phyloP scores from a whole-genome alignment of 1,284 basidiomycete genomes.

The Irpex rosettiformis region DNA sequence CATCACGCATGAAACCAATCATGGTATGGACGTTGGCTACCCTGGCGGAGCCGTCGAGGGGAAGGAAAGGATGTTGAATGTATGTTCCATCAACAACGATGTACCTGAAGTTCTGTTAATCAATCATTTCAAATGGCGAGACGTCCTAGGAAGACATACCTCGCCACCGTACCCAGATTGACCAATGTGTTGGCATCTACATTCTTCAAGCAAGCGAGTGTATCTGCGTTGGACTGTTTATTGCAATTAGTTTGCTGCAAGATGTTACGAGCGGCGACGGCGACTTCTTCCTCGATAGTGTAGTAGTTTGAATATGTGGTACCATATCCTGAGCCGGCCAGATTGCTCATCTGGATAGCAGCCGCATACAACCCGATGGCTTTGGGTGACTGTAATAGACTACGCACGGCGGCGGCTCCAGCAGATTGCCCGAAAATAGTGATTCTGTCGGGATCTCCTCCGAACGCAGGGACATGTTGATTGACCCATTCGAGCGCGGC shows the following conservation, averaged over 20 bases:
- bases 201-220: conserved; percentile 31
- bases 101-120: conserved; percentile 26
- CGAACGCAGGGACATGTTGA: conserved; percentile 33
- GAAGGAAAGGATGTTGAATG: conserved; percentile 36
- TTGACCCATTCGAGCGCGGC: conserved; percentile 34
- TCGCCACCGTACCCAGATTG: conserved; percentile 30
- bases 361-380: conserved; percentile 44
- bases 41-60: conserved; percentile 34
- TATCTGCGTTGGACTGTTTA: conserved; percentile 17
- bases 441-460: conserved; percentile 34
- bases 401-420: conserved; percentile 36
- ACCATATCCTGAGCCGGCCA: conserved; percentile 44
- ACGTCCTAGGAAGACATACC: conserved; percentile 19
- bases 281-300: conserved; percentile 31
- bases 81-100: conserved; percentile 45
- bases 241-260: conserved; percentile 33
- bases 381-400: conserved; percentile 38
- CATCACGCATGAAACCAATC: conserved; percentile 42
- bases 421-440: conserved; percentile 40
- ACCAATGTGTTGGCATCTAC: conserved; percentile 32
- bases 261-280: conserved; percentile 32
- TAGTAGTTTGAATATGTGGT: conserved; percentile 37
- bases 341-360: conserved; percentile 45
- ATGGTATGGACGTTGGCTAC: conserved; percentile 42
- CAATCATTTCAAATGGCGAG: background rate